These are phyloP conservation scores for Alternaria sp. DNA, from an alignment of 2,329 filamentous ascomycete species.

Conservation along the genomic window DNA sequence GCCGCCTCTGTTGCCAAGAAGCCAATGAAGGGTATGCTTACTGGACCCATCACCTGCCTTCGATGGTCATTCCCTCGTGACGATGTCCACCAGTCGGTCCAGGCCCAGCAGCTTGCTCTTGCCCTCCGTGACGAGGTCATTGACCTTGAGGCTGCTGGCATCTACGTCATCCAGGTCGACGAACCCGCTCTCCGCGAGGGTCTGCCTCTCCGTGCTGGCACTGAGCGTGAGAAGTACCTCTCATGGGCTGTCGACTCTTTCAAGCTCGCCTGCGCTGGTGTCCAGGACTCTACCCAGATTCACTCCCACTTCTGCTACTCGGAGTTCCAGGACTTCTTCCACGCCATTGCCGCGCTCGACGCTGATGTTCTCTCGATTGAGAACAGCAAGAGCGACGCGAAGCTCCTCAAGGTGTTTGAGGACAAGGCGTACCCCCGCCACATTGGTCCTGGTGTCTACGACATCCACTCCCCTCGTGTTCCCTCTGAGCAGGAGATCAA, in stretches of 20 bases:
- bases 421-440: slow-evolving; percentile 97
- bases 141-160: slow-evolving; percentile 95
- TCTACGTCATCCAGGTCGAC: slow-evolving; percentile 98
- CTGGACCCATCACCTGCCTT: slow-evolving; percentile 97
- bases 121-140: slow-evolving; percentile 98
- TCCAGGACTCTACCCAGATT: slow-evolving; percentile 96
- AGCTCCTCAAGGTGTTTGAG: slow-evolving; percentile 98
- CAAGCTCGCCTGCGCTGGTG: slow-evolving; percentile 92
- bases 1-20: slow-evolving; percentile 95
- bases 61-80: slow-evolving; percentile 99
- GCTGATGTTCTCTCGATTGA: slow-evolving; percentile 98
- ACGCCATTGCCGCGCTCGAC: slow-evolving; percentile 97
- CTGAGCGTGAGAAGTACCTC: slow-evolving; percentile 96
- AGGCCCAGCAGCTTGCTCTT: slow-evolving; percentile 97
- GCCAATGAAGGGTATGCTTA: slow-evolving; percentile 99
- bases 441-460: slow-evolving; percentile 99
- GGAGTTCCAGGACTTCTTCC: slow-evolving; percentile 99
- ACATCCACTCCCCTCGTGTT: slow-evolving; percentile 99
- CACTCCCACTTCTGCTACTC: slow-evolving; percentile 99
- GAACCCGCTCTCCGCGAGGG: slow-evolving; percentile 99
- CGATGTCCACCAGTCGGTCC: slow-evolving; percentile 98
- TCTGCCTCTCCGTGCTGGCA: slow-evolving; percentile 92
- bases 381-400: slow-evolving; percentile 99
- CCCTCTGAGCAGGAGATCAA: slow-evolving; percentile 98
- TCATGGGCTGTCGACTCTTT: slow-evolving; percentile 98